These are phyloP conservation scores for Umbelopsis sp. DNA, from an alignment of 192 early-diverging fungal genomes.

Conservation along the genomic window DNA sequence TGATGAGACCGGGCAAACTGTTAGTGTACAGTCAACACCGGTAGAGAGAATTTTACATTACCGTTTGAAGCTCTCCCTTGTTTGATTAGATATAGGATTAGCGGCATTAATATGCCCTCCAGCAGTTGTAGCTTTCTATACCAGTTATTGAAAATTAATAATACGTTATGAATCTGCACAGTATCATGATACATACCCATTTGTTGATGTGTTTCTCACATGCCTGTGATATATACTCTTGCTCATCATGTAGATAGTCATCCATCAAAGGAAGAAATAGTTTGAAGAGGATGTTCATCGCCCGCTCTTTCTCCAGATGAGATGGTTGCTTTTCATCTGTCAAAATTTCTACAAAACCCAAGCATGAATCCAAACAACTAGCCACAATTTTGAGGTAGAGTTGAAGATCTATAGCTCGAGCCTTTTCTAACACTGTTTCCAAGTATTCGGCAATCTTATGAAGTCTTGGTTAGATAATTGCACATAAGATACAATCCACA, in stretches of 20 bases:
- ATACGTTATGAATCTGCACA: no score
- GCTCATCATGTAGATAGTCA: slow-evolving; percentile 69
- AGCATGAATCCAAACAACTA: slow-evolving; percentile 57
- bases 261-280: slow-evolving; percentile 69
- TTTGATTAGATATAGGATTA: slow-evolving; percentile 30
- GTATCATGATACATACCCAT: slow-evolving; percentile 48
- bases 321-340: slow-evolving; percentile 43
- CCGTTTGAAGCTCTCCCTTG: slow-evolving; percentile 40
- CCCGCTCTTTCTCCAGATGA: slow-evolving; percentile 49
- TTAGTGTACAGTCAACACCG: neutral
- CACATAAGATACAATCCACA: neutral
- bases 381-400: slow-evolving; percentile 76
- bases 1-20: no score
- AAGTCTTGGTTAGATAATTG: neutral
- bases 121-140: neutral
- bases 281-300: slow-evolving; percentile 56
- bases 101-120: neutral
- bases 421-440: slow-evolving; percentile 58
- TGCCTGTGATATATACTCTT: slow-evolving; percentile 57
- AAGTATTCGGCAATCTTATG: slow-evolving; percentile 75
- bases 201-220: slow-evolving; percentile 66
- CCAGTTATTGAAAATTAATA: no score
- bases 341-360: slow-evolving; percentile 56
- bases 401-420: slow-evolving; percentile 59
- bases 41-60: no score